Percentiles rank a stretch among this genome's conserved stretches.
These are phyloP conservation scores for Blastobotrys attinorum DNA, from an alignment of 805 yeast species.

Conservation along the genomic window DNA sequence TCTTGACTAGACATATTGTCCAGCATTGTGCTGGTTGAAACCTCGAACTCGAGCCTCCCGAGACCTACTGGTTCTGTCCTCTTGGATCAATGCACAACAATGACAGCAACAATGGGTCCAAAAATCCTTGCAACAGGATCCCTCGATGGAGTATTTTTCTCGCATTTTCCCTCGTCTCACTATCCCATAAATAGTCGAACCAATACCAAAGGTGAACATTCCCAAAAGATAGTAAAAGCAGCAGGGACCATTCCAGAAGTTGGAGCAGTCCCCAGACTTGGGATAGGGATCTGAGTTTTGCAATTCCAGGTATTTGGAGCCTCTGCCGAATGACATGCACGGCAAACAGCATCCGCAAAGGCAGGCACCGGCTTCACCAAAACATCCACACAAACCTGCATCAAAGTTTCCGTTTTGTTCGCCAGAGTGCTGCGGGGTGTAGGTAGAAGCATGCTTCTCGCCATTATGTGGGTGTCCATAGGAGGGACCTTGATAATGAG, in stretches of 20 bases:
- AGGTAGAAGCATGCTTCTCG: too few species aligned
- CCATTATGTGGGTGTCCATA: too few species aligned
- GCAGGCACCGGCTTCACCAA: neutral
- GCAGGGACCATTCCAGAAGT: neutral
- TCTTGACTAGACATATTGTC: neutral
- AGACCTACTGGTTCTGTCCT: neutral
- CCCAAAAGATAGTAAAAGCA: neutral
- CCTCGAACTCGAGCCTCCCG: neutral
- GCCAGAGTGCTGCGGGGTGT: too few species aligned
- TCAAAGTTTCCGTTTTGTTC: too few species aligned
- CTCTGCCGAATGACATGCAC: neutral
- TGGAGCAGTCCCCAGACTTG: neutral
- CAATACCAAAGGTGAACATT: slow-evolving; percentile 1
- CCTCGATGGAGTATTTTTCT: neutral
- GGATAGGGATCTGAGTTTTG: neutral
- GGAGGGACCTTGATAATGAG: too few species aligned
- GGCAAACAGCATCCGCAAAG: neutral
- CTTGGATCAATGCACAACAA: neutral
- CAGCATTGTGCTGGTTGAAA: neutral
- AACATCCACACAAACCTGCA: neutral
- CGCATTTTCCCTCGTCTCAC: neutral
- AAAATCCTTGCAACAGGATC: neutral
- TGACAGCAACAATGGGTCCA: neutral
- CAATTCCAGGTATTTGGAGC: neutral
- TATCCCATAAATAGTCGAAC: neutral